These are phyloP conservation scores for Nicotiana paniculata DNA, from an alignment of 257 asterid genomes.

Conservation along the genomic window DNA sequence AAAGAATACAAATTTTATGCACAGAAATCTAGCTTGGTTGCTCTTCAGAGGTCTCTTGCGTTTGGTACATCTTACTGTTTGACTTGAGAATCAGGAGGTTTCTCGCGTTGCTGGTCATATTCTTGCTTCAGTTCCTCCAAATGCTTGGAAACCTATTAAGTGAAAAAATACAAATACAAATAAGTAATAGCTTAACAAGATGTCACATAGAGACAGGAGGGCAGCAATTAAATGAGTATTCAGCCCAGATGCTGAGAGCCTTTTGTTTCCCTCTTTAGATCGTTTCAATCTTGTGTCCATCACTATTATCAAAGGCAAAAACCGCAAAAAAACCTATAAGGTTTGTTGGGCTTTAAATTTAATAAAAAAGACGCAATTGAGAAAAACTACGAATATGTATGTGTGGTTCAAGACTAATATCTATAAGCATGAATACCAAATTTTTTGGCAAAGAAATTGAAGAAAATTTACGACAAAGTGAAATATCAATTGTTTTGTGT, in stretches of 20 bases:
- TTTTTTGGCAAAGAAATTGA: too few species aligned
- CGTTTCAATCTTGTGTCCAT: background rate
- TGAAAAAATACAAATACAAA: background rate
- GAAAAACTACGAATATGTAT: too few species aligned
- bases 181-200: background rate
- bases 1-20: background rate
- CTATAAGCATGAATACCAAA: too few species aligned
- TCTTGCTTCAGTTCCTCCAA: constrained; percentile 63
- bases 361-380: too few species aligned
- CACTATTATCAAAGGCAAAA: too few species aligned
- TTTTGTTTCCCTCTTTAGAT: background rate
- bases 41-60: background rate
- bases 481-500: too few species aligned
- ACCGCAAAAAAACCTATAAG: too few species aligned
- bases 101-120: constrained; percentile 57
- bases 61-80: constrained; percentile 42
- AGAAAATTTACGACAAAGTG: too few species aligned
- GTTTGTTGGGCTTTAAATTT: too few species aligned
- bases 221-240: background rate
- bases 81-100: constrained; percentile 28
- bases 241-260: background rate
- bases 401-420: too few species aligned
- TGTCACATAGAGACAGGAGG: background rate
- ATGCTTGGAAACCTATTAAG: constrained; percentile 54
- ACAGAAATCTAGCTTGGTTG: background rate